Percentiles rank a stretch among this genome's conserved stretches.
These are phyloP conservation scores for Zygoascus ofunaensis DNA, from an alignment of 805 yeast species.

Conservation along the genomic window DNA sequence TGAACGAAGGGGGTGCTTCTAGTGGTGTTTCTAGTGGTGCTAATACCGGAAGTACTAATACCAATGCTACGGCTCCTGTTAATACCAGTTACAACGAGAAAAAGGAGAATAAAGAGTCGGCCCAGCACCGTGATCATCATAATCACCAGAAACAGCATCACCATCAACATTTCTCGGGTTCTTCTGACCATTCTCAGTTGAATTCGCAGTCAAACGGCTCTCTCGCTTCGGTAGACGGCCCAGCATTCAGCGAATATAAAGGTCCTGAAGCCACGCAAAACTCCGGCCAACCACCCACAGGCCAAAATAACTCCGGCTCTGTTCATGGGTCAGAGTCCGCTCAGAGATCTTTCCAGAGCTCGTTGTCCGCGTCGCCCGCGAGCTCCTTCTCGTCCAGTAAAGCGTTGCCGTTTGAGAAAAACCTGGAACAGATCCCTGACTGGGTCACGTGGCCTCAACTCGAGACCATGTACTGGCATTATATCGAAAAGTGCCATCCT, in stretches of 20 bases:
- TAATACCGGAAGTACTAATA: not conserved
- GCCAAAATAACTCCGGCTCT: too few species aligned
- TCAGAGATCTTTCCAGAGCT: not conserved
- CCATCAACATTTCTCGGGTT: not conserved
- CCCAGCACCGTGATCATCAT: not conserved
- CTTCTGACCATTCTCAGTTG: not conserved
- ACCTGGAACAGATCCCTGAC: not conserved
- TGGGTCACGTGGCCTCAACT: not conserved
- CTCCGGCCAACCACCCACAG: not conserved
- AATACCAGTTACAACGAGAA: too few species aligned
- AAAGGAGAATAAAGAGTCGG: not conserved
- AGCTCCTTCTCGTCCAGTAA: not conserved
- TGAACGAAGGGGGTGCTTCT: not conserved
- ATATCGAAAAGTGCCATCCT: constrained; percentile 9
- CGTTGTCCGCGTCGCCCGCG: not conserved
- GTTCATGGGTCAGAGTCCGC: not conserved
- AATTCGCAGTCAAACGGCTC: not conserved
- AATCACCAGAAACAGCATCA: too few species aligned
- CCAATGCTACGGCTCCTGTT: too few species aligned
- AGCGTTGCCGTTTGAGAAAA: constrained; percentile 1
- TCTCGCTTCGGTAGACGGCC: not conserved
- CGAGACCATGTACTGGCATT: constrained; percentile 1
- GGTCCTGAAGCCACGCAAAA: not conserved
- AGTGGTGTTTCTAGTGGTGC: not conserved
- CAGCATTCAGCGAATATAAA: not conserved